These are phyloP conservation scores for Eurotiales sp. DNA, from an alignment of 2,329 filamentous ascomycete species.

Conservation along the genomic window DNA sequence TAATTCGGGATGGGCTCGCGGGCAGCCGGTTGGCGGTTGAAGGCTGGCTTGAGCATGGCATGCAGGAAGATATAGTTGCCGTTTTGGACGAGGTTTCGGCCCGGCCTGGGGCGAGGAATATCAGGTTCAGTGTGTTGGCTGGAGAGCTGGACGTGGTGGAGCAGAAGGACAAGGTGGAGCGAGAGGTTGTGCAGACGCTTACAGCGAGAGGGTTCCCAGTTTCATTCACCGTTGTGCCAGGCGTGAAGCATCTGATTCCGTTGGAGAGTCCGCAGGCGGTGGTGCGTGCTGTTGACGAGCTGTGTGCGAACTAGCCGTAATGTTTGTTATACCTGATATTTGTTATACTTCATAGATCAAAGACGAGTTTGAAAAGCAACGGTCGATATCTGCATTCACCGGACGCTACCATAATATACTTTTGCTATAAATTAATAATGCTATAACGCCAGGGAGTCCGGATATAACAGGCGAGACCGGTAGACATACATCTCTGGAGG, in stretches of 20 bases:
- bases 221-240: conserved; percentile 11
- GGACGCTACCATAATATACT: too few species aligned
- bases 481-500: too few species aligned
- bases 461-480: too few species aligned
- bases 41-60: conserved; percentile 34
- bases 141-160: conserved; percentile 34
- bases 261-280: conserved; percentile 21
- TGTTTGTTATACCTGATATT: too few species aligned
- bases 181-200: conserved; percentile 21
- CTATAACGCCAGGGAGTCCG: too few species aligned
- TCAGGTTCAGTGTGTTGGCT: conserved; percentile 25
- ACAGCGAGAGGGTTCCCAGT: conserved; percentile 13
- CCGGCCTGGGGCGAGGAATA: neutral
- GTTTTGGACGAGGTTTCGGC: conserved; percentile 17
- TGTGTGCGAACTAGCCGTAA: neutral
- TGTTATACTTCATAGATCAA: too few species aligned
- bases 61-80: conserved; percentile 30
- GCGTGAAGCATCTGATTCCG: conserved; percentile 23
- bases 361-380: too few species aligned
- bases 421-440: too few species aligned
- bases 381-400: too few species aligned
- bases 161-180: conserved; percentile 26
- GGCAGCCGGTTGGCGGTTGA: conserved; percentile 28
- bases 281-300: conserved; percentile 3
- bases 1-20: conserved; percentile 27